Percentiles rank a stretch among this genome's conserved stretches.
Conservation (phyloP, 768 basidiomycete genomes). For the Suillus brevipes region DNA sequence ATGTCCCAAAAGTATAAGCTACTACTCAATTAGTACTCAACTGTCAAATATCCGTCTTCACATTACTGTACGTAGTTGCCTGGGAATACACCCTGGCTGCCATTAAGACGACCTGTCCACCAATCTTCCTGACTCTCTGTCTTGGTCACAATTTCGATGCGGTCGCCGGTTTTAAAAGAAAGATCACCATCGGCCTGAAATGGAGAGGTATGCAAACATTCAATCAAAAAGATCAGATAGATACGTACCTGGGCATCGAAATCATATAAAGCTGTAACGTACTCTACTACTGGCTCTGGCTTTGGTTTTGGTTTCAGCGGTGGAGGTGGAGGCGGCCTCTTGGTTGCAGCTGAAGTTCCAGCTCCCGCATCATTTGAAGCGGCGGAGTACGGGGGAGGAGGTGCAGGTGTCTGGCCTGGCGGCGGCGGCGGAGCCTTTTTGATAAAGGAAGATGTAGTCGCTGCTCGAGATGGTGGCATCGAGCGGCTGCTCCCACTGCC, state of each 20-base stretch:
- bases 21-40: background rate
- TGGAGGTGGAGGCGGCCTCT: conserved; percentile 90
- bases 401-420: conserved; percentile 35
- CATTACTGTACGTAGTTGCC: conserved; percentile 48
- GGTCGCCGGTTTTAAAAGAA: conserved; percentile 85
- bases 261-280: conserved; percentile 93
- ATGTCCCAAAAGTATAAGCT: background rate
- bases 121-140: conserved; percentile 87
- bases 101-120: conserved; percentile 93
- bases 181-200: conserved; percentile 88
- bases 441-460: conserved; percentile 31
- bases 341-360: conserved; percentile 42
- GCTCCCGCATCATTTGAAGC: conserved; percentile 26
- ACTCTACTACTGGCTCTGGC: conserved; percentile 58
- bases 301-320: conserved; percentile 89
- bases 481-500: conserved; percentile 25
- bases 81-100: conserved; percentile 86
- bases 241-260: conserved; percentile 81
- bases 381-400: conserved; percentile 47
- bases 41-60: conserved; percentile 2
- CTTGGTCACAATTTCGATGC: conserved; percentile 86
- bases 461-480: conserved; percentile 22
- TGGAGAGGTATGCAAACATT: background rate
- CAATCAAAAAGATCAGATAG: background rate
- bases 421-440: conserved; percentile 45